phyloP scores from a whole-genome alignment of 768 basidiomycete genomes.

The Scleroderma bovista region DNA sequence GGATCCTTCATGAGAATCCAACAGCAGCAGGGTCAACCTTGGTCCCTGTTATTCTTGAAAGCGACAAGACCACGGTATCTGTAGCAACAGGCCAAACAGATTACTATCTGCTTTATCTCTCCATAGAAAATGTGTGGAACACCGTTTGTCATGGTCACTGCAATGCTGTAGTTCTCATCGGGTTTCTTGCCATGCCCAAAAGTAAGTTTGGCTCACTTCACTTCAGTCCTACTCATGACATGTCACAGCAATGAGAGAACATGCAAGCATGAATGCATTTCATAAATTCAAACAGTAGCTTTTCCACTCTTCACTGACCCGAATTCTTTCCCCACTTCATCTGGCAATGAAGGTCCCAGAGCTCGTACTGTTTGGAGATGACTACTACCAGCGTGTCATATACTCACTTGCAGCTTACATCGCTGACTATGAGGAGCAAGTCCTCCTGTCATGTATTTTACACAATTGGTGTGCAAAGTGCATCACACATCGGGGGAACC shows the following conservation, averaged over 20 bases:
- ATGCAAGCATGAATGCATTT: slow-evolving; percentile 3
- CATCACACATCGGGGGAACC: background rate
- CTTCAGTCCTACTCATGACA: background rate
- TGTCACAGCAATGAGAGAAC: slow-evolving; percentile 1
- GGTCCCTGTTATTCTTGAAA: slow-evolving; percentile 6
- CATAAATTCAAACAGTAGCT: slow-evolving; percentile 15
- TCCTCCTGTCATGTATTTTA: slow-evolving; percentile 10
- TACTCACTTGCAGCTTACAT: slow-evolving; percentile 5
- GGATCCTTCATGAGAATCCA: slow-evolving; percentile 6
- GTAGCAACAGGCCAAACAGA: slow-evolving; percentile 4
- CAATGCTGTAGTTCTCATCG: slow-evolving; percentile 12
- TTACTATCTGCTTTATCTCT: slow-evolving; percentile 8
- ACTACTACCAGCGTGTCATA: slow-evolving; percentile 11
- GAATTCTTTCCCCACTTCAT: slow-evolving; percentile 9
- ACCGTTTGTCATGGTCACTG: slow-evolving; percentile 1
- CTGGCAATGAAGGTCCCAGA: slow-evolving; percentile 11
- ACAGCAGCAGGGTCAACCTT: slow-evolving; percentile 19
- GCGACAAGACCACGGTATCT: slow-evolving; percentile 7
- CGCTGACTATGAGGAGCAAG: slow-evolving; percentile 17
- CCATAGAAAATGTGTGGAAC: slow-evolving; percentile 6
- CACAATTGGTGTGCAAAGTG: slow-evolving; percentile 15
- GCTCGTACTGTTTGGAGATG: slow-evolving; percentile 12
- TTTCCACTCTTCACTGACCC: slow-evolving; percentile 13
- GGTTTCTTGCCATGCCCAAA: slow-evolving; percentile 28
- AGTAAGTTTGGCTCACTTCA: slow-evolving; percentile 12